Evolutionary conservation across 352 stramenopile genomes (phyloP).

Genomic region (Pythium scleroteichum): DNA sequence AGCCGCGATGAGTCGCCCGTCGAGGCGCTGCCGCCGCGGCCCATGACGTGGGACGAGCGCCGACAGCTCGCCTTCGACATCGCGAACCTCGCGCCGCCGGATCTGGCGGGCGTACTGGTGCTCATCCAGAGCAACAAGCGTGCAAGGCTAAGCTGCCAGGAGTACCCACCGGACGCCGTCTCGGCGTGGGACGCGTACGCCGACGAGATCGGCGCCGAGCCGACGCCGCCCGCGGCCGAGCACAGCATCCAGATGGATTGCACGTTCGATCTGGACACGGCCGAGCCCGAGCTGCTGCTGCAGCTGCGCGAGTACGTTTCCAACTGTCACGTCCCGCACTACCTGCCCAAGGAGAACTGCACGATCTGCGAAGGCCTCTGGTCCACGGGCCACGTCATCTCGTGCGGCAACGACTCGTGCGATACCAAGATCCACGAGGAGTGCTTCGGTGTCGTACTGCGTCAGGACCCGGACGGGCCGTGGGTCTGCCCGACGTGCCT

Average conservation of each 20-base stretch:
- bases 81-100: conserved; percentile 60
- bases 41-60: conserved; percentile 70
- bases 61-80: conserved; percentile 66
- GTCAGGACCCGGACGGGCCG: conserved; percentile 46
- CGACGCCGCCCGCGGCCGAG: conserved; percentile 9
- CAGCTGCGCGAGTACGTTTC: conserved; percentile 77
- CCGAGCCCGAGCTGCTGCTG: conserved; percentile 48
- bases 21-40: not conserved
- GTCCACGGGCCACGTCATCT: conserved; percentile 70
- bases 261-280: conserved; percentile 60
- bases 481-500: conserved; percentile 83
- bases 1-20: not conserved
- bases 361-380: conserved; percentile 79
- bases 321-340: conserved; percentile 76
- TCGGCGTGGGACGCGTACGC: conserved; percentile 31
- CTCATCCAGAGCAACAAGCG: conserved; percentile 38
- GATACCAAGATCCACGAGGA: conserved; percentile 75
- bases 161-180: conserved; percentile 22
- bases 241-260: conserved; percentile 54
- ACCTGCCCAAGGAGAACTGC: conserved; percentile 74
- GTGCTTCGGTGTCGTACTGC: conserved; percentile 77
- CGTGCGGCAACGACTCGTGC: conserved; percentile 72
- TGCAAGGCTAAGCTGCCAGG: conserved; percentile 12
- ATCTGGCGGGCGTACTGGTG: conserved; percentile 65
- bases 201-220: conserved; percentile 15